Percentiles rank a stretch among this genome's conserved stretches.
Conservation (phyloP, 768 basidiomycete species). For the Harrya chromipes region DNA sequence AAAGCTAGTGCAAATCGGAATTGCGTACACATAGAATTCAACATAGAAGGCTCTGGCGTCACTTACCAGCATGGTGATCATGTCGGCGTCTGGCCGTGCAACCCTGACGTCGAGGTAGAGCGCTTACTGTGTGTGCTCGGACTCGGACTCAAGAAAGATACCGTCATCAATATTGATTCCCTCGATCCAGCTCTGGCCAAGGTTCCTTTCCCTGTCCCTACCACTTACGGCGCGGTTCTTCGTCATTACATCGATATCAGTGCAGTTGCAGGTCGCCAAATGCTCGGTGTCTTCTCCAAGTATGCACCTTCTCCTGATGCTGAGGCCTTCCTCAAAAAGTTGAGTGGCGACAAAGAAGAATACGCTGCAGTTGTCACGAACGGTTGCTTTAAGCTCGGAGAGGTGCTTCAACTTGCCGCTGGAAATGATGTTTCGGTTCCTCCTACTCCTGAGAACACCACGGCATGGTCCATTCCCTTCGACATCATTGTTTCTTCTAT, state of each 20-base stretch:
- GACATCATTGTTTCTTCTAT: constrained; percentile 94
- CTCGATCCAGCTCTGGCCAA: constrained; percentile 97
- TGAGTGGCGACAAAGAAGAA: constrained; percentile 85
- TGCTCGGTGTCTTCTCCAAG: constrained; percentile 81
- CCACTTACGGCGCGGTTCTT: constrained; percentile 89
- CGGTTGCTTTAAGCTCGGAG: constrained; percentile 88
- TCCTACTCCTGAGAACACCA: constrained; percentile 73
- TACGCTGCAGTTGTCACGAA: constrained; percentile 75
- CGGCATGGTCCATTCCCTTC: constrained; percentile 90
- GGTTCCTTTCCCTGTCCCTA: constrained; percentile 97
- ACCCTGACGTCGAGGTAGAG: constrained; percentile 88
- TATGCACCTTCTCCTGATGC: constrained; percentile 84
- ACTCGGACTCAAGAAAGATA: constrained; percentile 74
- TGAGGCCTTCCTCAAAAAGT: constrained; percentile 63
- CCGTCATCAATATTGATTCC: constrained; percentile 90
- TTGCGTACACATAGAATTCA: constrained; percentile 93
- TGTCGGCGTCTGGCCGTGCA: constrained; percentile 95
- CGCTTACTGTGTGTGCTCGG: constrained; percentile 86
- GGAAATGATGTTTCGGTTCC: constrained; percentile 62
- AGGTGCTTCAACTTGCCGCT: constrained; percentile 88
- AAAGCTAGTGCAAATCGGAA: constrained; percentile 68
- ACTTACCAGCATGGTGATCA: constrained; percentile 99
- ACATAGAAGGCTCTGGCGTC: constrained; percentile 91
- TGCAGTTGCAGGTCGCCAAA: constrained; percentile 91
- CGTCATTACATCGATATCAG: constrained; percentile 97